These are phyloP conservation scores for Hirschfeldia incana DNA, from an alignment of 345 rosid species.

Conservation along the genomic window DNA sequence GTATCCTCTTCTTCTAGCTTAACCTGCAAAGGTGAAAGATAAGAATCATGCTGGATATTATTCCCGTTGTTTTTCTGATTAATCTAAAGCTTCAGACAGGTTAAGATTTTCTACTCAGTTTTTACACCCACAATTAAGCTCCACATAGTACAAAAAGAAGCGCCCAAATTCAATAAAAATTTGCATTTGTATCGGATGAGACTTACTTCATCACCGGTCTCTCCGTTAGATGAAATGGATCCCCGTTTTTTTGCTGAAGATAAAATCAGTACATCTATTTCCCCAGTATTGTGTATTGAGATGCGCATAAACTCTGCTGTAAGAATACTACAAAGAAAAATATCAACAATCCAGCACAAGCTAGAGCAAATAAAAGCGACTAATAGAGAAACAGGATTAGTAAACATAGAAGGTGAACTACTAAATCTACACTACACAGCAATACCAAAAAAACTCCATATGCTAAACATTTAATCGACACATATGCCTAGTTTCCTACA, in stretches of 20 bases:
- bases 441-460: slow-evolving; percentile 18
- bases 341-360: slow-evolving; percentile 40
- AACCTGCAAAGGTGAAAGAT: slow-evolving; percentile 47
- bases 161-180: neutral
- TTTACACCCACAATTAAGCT: slow-evolving; percentile 14
- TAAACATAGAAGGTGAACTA: neutral
- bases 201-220: slow-evolving; percentile 67
- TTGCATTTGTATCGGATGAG: slow-evolving; percentile 20
- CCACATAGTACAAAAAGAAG: slow-evolving; percentile 10
- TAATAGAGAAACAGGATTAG: neutral
- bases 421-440: neutral
- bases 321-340: slow-evolving; percentile 70
- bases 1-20: slow-evolving; percentile 67
- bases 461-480: neutral
- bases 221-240: slow-evolving; percentile 58
- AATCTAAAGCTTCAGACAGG: slow-evolving; percentile 16
- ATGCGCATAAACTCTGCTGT: slow-evolving; percentile 90
- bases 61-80: neutral
- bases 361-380: slow-evolving; percentile 2
- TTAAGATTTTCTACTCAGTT: slow-evolving; percentile 5
- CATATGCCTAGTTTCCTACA: neutral
- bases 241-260: slow-evolving; percentile 68
- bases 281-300: slow-evolving; percentile 76
- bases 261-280: slow-evolving; percentile 60
- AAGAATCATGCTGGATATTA: neutral